phyloP scores from a whole-genome alignment of 139 green algal species.

The Chlorella vulgaris region DNA sequence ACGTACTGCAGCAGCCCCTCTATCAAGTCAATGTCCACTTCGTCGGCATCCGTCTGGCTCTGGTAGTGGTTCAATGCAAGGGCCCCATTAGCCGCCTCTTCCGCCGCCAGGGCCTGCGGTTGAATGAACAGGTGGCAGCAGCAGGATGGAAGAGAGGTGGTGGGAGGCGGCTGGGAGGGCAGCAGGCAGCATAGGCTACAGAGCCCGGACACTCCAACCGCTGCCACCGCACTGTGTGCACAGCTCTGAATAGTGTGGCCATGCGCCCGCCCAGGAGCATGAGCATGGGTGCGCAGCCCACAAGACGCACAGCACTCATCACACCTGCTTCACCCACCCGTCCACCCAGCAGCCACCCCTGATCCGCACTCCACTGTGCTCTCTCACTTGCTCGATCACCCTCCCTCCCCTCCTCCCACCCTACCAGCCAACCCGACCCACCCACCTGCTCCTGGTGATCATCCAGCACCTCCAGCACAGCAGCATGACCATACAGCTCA shows the following conservation, averaged over 20 bases:
- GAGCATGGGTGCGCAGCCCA: too few relatives aligned
- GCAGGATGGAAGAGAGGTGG: neutral
- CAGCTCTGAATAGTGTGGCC: too few relatives aligned
- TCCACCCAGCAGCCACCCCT: too few relatives aligned
- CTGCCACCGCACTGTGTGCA: too few relatives aligned
- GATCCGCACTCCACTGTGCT: too few relatives aligned
- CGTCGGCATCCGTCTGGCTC: slow-evolving; percentile 54
- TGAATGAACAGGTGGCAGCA: neutral
- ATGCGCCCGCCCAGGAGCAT: too few relatives aligned
- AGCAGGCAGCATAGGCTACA: too few relatives aligned
- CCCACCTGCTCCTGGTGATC: slow-evolving; percentile 27
- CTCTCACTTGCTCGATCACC: too few relatives aligned
- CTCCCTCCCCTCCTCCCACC: neutral
- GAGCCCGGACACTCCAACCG: too few relatives aligned
- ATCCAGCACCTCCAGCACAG: slow-evolving; percentile 48
- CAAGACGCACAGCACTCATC: too few relatives aligned
- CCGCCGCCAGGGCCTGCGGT: slow-evolving; percentile 2
- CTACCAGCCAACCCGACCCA: neutral
- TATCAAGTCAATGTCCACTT: slow-evolving; percentile 64
- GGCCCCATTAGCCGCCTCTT: slow-evolving; percentile 41
- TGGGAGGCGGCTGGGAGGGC: neutral
- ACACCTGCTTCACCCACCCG: too few relatives aligned
- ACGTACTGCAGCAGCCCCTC: slow-evolving; percentile 52
- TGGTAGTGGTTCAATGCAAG: slow-evolving; percentile 53
- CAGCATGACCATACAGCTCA: slow-evolving; percentile 51